Conservation (phyloP, 1,139 yeast species). For the Pichia terricola region DNA sequence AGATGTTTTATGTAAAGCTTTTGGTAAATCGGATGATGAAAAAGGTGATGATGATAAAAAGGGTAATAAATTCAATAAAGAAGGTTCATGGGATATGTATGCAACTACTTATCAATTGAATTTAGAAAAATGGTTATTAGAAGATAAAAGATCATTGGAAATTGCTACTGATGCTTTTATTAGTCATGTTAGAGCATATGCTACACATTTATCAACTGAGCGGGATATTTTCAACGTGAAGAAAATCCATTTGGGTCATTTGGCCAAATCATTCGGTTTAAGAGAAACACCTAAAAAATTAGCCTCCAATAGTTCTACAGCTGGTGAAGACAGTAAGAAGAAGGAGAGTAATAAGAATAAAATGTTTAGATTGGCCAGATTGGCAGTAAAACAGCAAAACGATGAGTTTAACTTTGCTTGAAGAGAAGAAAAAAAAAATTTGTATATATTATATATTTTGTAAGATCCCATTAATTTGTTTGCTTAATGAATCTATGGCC, state of each 20-base stretch:
- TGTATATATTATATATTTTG: not conserved
- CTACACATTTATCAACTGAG: constrained; percentile 86
- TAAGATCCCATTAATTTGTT: not conserved
- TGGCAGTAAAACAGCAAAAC: constrained; percentile 51
- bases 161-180: constrained; percentile 57
- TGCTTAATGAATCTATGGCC: not conserved
- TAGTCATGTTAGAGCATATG: constrained; percentile 87
- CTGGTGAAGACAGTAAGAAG: constrained; percentile 33
- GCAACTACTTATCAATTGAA: constrained; percentile 96
- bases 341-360: constrained; percentile 58
- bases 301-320: constrained; percentile 23
- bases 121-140: constrained; percentile 80
- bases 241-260: constrained; percentile 81
- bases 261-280: constrained; percentile 89
- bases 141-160: constrained; percentile 49
- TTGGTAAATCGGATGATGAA: constrained; percentile 36
- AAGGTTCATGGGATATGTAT: constrained; percentile 73
- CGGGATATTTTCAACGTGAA: constrained; percentile 72
- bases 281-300: constrained; percentile 87
- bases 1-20: constrained; percentile 46
- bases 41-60: constrained; percentile 23
- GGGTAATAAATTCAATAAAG: constrained; percentile 23
- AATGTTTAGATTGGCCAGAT: constrained; percentile 70
- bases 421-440: not conserved
- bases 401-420: constrained; percentile 63